Base-by-base conservation (phyloP, 345 rosid species). In the Populus nigra region DNA sequence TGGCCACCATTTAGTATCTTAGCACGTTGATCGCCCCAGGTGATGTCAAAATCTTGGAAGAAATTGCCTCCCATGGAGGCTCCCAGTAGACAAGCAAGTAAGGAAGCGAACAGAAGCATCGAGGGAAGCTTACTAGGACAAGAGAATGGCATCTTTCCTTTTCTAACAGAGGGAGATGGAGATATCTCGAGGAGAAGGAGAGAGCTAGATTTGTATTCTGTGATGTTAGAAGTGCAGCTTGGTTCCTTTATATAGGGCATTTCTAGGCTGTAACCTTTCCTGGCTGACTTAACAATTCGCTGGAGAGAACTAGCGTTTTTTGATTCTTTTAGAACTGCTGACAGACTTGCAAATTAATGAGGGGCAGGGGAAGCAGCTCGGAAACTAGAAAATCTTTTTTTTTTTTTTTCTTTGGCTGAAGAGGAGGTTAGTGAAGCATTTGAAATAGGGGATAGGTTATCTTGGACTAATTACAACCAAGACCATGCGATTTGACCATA, bases 1-100 rank as follows among this genome's bases (percentile, higher is more conserved):
- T 74, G 77, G 1, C 77, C 77, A 9, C 77, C 77, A 4, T 74
- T 43, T 5, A 74, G 65, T 5, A 74, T 74, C 69, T 74, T 27
- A 62, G 68, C 69, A 2, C 69, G 69, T 17, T 62, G 69, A 18
- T 74, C 68, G 2, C 77, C 77, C 77, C 77, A 74, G 17, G 59
- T 74, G 22, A 74, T 27, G 39, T 74, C 77, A 43, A 63, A 41
- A 74, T 74, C 69, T 17, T 74, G 77, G 77, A 25, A 74, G 69
- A 73, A 62, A 61, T 62, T 62, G 69, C 41, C 69, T 25, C 55
- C 69, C 55, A 41, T 16, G 17, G 76, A 39, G 53, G 12, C 8
- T 27, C 33, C 76, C 68, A 73, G 3, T 62, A 73, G 55, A 62
- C 2, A 73, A 23, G 50, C 25, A 16, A 73, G 9, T 2, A 73